Evolutionary conservation across 1,139 yeast genomes (phyloP), one percentile per base, ranked within the genome.

Genomic region (Suhomyces ambrosiae): DNA sequence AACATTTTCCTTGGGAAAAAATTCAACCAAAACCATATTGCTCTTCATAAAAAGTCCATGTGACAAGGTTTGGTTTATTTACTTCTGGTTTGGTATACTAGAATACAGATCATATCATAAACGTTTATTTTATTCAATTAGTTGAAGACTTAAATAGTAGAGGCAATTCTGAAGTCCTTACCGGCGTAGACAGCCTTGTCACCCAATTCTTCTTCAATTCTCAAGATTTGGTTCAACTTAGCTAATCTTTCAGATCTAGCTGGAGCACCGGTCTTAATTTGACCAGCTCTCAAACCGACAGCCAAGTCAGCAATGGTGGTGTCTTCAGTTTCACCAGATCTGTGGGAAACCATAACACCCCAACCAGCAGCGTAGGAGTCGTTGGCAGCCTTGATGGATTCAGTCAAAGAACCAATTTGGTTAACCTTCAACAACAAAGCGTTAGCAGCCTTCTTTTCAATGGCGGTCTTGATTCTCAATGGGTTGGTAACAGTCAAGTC

Each of bases 271-370:
- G 96, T 86, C 89, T 90, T 90, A 73, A 90, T 84, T 80, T 90
- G 96, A 69, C 96, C 97, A 56, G 95, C 64, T 81, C 97, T 86
- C 69, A 90, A 79, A 77, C 97, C 97, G 60, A 90, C 96, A 58
- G 89, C 77, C 67, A 90, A 80, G 74, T 90, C 97, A 64, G 97
- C 97, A 73, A 90, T 89, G 79, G 86, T 83, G 58, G 95, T 84
- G 76, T 90, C 97, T 79, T 90, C 97, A 54, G 97, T 89, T 81
- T 90, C 97, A 77, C 97, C 97, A 56, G 96, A 88, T 80, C 96
- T 86, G 83, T 87, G 96, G 60, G 95, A 86, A 61, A 88, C 96
- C 95, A 87, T 87, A 61, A 88, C 95, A 78, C 96, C 96, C 96
- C 96, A 88, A 64, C 86, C 87, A 48, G 95, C 95, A 53, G 80